Percentiles rank a stretch among this genome's conserved stretches.
These are phyloP conservation scores for Aspergillus sparsus DNA, from an alignment of 495 filamentous ascomycete species.

Conservation along the genomic window DNA sequence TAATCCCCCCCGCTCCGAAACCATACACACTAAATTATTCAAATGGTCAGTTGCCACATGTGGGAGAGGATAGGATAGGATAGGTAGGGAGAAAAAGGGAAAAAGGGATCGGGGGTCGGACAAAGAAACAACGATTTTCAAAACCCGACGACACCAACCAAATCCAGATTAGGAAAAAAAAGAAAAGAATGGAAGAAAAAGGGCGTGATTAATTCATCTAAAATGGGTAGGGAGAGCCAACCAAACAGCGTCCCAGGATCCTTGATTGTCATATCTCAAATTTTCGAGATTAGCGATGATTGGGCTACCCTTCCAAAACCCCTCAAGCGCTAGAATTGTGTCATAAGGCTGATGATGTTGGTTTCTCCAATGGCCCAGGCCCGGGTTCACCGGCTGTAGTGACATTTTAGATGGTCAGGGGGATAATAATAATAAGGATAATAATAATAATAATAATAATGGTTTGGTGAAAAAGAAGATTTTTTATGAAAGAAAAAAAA, in stretches of 20 bases:
- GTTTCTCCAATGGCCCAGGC: background rate
- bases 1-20: no score
- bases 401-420: background rate
- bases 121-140: no score
- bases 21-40: no score
- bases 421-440: background rate
- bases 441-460: background rate
- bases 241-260: background rate
- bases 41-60: no score
- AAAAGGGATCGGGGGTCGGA: no score
- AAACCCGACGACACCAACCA: background rate
- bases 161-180: background rate
- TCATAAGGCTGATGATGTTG: slow-evolving; percentile 9
- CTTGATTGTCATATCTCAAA: background rate
- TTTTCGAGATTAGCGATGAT: background rate
- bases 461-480: no score
- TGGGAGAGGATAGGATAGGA: no score
- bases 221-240: background rate
- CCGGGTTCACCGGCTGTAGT: background rate
- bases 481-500: no score
- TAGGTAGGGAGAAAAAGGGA: no score
- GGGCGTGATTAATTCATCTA: background rate
- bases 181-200: background rate
- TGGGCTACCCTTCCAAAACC: background rate
- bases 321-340: background rate